Evolutionary conservation across 345 rosid genomes (phyloP), one percentile per base, ranked within the genome.

Genomic region (Eucalyptus globulus): DNA sequence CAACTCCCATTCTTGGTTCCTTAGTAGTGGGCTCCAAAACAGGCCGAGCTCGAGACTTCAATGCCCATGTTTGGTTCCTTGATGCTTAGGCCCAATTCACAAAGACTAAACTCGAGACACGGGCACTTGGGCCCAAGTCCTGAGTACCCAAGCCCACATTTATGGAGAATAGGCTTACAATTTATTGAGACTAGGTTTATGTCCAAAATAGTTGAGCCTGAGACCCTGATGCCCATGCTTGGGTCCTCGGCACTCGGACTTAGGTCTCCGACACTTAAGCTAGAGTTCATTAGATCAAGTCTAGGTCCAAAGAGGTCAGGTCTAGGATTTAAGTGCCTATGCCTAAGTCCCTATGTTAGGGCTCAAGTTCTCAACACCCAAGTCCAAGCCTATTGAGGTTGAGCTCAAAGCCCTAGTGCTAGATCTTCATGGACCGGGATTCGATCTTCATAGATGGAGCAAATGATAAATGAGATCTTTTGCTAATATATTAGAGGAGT

Each of bases 231-330:
- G 24, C 3, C 14, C 14, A 9, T 72, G 81, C 81, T 17, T 72
- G 44, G 44, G 44, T 72, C 24, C 81, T 34, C 2, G 0, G 4
- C 44, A 11, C 81, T 19, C 0, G 12, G 1, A 34, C 80, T 16
- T 0, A 11, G 0, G 14, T 37, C 8, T 15, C 2, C 0, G 5
- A 7, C 0, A 11, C 72, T 7, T 15, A 60, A 60, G 67, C 31
- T 6, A 26, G 34, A 11, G 26, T 17, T 10, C 47, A 37, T 69
- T 3, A 31, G 21, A 67, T 1, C 9, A 10, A 31, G 22, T 10
- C 19, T 14, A 17, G 40, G 44, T 72, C 81, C 8, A 72, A 72
- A 72, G 2, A 76, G 47, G 27, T 5, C 2, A 13, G 0, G 8
- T 4, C 0, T 2, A 1, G 9, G 27, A 40, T 6, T 4, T 6